Base-by-base conservation (phyloP, 192 early-diverging fungal species). In the Tieghemiomyces parasiticus region DNA sequence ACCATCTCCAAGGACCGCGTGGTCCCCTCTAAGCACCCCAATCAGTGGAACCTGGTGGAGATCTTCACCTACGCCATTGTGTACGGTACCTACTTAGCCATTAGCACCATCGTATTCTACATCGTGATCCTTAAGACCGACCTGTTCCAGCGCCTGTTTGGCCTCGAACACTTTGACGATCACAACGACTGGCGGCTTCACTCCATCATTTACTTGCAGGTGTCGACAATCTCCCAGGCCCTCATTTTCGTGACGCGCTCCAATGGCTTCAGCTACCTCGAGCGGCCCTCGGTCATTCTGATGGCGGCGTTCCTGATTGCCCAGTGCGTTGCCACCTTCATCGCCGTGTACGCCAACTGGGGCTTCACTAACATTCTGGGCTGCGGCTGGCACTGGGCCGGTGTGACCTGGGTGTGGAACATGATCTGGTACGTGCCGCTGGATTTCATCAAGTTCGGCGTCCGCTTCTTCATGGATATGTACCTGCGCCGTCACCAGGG, bases 1-100 rank as follows among this genome's bases (percentile, higher is more conserved):
- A 90, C 87, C 63, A 94, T 94, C 63, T 87, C 91, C 55, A 85
- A 83, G 60, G 91, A 94, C 68, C 82, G 81, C 58, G 89, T 90
- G 45, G 75, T 74, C 44, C 86, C 89, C 58, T 91, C 89, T 26
- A 77, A 79, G 66, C 67, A 75, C 60, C 90, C 90, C 44, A 85
- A 91, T 76, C 78, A 89, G 65, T 95, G 92, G 92, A 83, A 90
- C 61, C 73, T 95, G 51, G 74, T 78, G 51, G 88, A 95, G 74
- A 88, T 95, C 66, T 78, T 92, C 69, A 73, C 82, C 28, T 86
- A 89, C 61, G 88, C 89, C 33, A 86, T 94, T 60, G 80, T 88
- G 60, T 88, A 91, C 63, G 89, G 89, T 67, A 61, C 88, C 67
- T 89, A 87, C 64, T 74, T 91, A 59, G 84, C 85, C 32, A 77